Base-by-base conservation (phyloP, 257 asterid genomes). In the Gynochthodes officinalis region DNA sequence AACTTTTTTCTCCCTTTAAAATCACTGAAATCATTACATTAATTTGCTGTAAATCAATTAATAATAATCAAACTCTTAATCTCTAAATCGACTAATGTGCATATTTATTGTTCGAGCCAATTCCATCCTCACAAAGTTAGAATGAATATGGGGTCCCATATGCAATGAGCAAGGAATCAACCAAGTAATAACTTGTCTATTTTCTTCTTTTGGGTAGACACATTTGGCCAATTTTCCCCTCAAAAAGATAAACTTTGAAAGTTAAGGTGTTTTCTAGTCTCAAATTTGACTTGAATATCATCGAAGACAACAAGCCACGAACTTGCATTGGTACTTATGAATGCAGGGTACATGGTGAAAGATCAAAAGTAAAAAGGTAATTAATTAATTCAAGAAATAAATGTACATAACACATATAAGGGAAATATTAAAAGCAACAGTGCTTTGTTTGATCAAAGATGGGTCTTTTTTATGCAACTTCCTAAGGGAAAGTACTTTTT, bases 391-490 rank as follows among this genome's bases (percentile, higher is more conserved):
- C 53, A 40, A 12, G 53, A n/a, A 42, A 42, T 13, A n/a, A 64
- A 35, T 40, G 37, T 6, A 46, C 28, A 40, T 40, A n/a, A n/a
- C n/a, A n/a, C 69, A 40, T 4, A 28, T 11, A 23, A 40, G 53
- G 69, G 69, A 64, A 39, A 63, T n/a, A 64, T 40, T n/a, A 23
- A n/a, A 64, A 4, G 30, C 12, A 64, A 40, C 23, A 64, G 48
- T 1, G 32, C 1, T 7, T 13, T 64, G n/a, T 64, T 64, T 23
- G 8, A 64, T 13, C 21, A 23, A 15, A 40, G n/a, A 40, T 64
- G 49, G 69, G 69, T 40, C 53, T 25, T 40, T 23, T 64, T 63
- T 63, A n/a, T 37, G 68, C 18, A 63, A 63, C 68, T 63, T 61
- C 68, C 15, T 6, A 3, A 63, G 21, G 32, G 15, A 63, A 63